A percentile compares a stretch with the other conserved stretches of the same genome.
phyloP scores from a whole-genome alignment of 371 early-diverging fungal genomes.

The Mucor mucedo region DNA sequence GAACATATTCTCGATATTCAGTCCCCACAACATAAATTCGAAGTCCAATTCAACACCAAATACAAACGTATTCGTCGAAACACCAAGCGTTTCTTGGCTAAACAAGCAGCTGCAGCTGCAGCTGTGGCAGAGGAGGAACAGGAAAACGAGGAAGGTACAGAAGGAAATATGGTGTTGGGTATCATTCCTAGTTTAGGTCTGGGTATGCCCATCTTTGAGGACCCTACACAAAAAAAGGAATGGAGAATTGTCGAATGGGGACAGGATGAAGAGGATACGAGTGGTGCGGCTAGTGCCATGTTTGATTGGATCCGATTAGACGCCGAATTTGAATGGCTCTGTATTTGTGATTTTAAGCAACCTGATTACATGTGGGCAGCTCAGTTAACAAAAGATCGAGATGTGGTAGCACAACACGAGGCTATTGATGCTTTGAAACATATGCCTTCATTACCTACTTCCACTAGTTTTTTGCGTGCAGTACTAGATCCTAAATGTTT shows the following conservation, averaged over 20 bases:
- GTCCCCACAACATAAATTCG: constrained; percentile 74
- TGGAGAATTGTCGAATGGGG: constrained; percentile 86
- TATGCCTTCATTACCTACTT: constrained; percentile 71
- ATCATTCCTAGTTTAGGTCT: constrained; percentile 63
- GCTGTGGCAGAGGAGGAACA: constrained; percentile 73
- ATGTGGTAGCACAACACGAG: constrained; percentile 96
- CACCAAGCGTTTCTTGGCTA: constrained; percentile 80
- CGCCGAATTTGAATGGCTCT: constrained; percentile 95
- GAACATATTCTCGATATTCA: constrained; percentile 92
- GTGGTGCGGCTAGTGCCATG: constrained; percentile 73
- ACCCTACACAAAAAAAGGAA: constrained; percentile 70
- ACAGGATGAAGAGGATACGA: constrained; percentile 75
- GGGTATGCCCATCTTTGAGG: constrained; percentile 75
- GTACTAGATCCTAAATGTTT: constrained; percentile 86
- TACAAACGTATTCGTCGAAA: constrained; percentile 92
- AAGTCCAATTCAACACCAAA: constrained; percentile 95
- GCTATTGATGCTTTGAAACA: constrained; percentile 73
- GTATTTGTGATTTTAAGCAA: constrained; percentile 88
- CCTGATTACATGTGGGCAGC: constrained; percentile 97
- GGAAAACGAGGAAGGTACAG: constrained; percentile 63
- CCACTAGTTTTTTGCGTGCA: constrained; percentile 77
- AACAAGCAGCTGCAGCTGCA: constrained; percentile 80
- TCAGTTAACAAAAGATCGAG: constrained; percentile 91
- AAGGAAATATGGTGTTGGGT: constrained; percentile 46
- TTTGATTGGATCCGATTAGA: constrained; percentile 98